A percentile compares a stretch with the other conserved stretches of the same genome.
These are phyloP conservation scores for Melampsora larici-populina DNA, from an alignment of 1,284 basidiomycete species.

Conservation along the genomic window DNA sequence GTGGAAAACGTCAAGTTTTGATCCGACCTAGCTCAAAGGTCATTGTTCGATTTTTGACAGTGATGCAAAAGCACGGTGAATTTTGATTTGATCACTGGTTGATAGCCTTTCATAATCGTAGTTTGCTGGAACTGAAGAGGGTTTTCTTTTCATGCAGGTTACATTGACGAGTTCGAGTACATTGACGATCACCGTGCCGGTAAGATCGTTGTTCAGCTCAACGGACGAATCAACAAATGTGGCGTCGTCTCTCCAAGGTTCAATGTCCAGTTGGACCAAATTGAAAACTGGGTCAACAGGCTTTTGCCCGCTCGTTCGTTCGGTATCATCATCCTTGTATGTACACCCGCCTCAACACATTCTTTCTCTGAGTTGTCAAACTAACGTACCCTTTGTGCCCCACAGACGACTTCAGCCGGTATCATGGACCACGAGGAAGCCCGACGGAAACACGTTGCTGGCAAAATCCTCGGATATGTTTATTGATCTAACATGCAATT, in stretches of 20 bases:
- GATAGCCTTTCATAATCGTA: neutral
- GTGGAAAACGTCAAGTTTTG: constrained; percentile 92
- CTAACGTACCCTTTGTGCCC: constrained; percentile 7
- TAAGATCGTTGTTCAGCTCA: constrained; percentile 97
- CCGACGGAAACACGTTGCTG: constrained; percentile 94
- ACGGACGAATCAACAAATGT: constrained; percentile 93
- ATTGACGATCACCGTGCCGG: constrained; percentile 98
- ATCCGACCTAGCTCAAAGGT: constrained; percentile 94
- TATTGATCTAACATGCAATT: constrained; percentile 21
- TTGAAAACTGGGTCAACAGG: constrained; percentile 70
- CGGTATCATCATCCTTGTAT: constrained; percentile 52
- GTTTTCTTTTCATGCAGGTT: constrained; percentile 62
- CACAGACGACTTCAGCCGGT: constrained; percentile 88
- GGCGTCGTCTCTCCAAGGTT: constrained; percentile 98
- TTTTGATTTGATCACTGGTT: constrained; percentile 45
- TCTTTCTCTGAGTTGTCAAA: constrained; percentile 54
- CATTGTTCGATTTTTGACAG: constrained; percentile 88
- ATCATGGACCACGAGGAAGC: constrained; percentile 99
- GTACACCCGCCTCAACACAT: constrained; percentile 77
- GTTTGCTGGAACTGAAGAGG: neutral
- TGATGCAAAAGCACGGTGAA: constrained; percentile 97
- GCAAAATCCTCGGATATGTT: constrained; percentile 61
- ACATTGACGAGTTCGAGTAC: constrained; percentile 99
- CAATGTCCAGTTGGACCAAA: constrained; percentile 89
- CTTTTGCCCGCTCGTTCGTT: constrained; percentile 51